Evolutionary conservation across 805 yeast genomes (phyloP).

Genomic region (Candida anglica): DNA sequence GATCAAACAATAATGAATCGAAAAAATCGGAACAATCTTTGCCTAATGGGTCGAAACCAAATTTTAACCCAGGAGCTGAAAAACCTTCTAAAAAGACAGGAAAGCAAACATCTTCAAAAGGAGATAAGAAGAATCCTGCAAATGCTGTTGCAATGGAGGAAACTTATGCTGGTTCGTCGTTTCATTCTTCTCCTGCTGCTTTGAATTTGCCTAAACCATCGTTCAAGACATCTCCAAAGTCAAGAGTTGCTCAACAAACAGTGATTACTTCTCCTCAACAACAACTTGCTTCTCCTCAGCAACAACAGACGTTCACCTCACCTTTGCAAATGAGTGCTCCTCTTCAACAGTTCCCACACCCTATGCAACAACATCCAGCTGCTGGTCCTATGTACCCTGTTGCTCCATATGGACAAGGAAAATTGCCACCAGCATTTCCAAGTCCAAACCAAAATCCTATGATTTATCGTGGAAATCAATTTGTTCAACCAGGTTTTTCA

Average conservation of each 20-base stretch:
- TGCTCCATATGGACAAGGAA: slow-evolving; percentile 23
- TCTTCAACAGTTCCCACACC: slow-evolving; percentile 1
- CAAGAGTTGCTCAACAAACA: background rate
- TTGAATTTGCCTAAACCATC: slow-evolving; percentile 54
- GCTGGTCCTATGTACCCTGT: slow-evolving; percentile 21
- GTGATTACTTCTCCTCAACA: slow-evolving; percentile 6
- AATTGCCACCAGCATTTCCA: slow-evolving; percentile 3
- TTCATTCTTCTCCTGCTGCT: slow-evolving; percentile 55
- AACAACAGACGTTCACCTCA: slow-evolving; percentile 1
- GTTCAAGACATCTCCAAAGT: slow-evolving; percentile 30
- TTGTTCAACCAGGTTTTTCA: slow-evolving; percentile 26
- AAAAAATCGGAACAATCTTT: slow-evolving; percentile 10
- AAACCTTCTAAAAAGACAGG: no score
- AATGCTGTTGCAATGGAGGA: slow-evolving; percentile 15
- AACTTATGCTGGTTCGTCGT: slow-evolving; percentile 54
- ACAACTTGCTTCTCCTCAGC: slow-evolving; percentile 3
- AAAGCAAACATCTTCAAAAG: slow-evolving; percentile 4
- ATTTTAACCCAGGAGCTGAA: slow-evolving; percentile 13
- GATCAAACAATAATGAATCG: background rate
- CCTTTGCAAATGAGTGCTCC: no score
- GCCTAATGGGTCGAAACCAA: slow-evolving; percentile 27
- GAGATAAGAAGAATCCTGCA: slow-evolving; percentile 1
- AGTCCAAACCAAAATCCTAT: slow-evolving; percentile 3
- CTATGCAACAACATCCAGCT: slow-evolving; percentile 1
- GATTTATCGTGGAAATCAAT: slow-evolving; percentile 9